A percentile compares a stretch with the other conserved stretches of the same genome.
phyloP scores from a whole-genome alignment of 257 asterid species.

The Scutellaria baicalensis region DNA sequence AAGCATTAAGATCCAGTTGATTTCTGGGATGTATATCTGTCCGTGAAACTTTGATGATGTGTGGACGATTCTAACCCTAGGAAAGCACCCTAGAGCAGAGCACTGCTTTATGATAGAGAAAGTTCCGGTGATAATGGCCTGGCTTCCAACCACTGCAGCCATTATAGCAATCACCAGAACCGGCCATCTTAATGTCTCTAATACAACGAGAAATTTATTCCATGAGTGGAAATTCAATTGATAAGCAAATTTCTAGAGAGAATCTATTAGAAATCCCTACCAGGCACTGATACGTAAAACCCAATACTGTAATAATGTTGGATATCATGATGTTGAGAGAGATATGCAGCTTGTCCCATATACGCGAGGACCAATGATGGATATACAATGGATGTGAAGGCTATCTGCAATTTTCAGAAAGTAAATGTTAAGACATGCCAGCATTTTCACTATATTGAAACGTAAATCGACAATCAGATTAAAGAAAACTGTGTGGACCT shows the following conservation, averaged over 20 bases:
- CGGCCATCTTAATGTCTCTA: constrained; percentile 73
- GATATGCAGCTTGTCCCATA: constrained; percentile 98
- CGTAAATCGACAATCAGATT: neutral
- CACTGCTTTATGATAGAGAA: constrained; percentile 92
- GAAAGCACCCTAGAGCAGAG: constrained; percentile 88
- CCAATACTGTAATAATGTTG: constrained; percentile 49
- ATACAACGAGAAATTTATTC: neutral
- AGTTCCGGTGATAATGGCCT: constrained; percentile 89
- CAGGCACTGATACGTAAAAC: constrained; percentile 91
- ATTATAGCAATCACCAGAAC: constrained; percentile 83
- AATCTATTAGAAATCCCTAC: constrained; percentile 25
- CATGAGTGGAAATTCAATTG: neutral
- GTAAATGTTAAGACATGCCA: constrained; percentile 13
- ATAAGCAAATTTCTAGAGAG: neutral
- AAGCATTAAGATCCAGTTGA: constrained; percentile 81
- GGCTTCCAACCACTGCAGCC: constrained; percentile 98
- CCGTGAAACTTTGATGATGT: constrained; percentile 86
- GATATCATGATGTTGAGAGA: constrained; percentile 60
- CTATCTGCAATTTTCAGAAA: constrained; percentile 55
- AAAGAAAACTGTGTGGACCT: constrained; percentile 35
- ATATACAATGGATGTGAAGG: constrained; percentile 80
- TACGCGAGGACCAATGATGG: constrained; percentile 84
- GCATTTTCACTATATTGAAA: neutral
- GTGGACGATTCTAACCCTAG: constrained; percentile 72
- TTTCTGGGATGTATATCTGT: constrained; percentile 90